Evolutionary conservation across 1,139 yeast genomes (phyloP).

Genomic region (Debaryomyces udenii): DNA sequence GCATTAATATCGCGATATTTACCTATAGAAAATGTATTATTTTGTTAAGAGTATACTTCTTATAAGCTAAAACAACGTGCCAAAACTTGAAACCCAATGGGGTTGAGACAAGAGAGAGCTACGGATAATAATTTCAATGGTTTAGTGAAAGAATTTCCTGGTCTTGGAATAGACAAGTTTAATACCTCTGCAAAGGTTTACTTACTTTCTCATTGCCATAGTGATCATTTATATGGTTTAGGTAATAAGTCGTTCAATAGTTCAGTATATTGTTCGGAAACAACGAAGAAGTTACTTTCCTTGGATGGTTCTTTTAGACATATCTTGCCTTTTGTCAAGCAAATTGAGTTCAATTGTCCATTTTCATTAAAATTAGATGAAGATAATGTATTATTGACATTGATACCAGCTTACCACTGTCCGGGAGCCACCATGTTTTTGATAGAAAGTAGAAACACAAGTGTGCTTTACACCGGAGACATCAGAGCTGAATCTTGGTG

Average conservation of each 20-base stretch:
- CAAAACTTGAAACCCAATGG: not conserved
- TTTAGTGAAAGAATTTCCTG: constrained; percentile 36
- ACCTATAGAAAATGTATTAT: not conserved
- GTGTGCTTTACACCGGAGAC: constrained; percentile 62
- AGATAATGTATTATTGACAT: constrained; percentile 23
- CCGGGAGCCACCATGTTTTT: constrained; percentile 65
- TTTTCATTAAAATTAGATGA: constrained; percentile 20
- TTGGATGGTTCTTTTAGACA: constrained; percentile 27
- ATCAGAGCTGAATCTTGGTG: constrained; percentile 62
- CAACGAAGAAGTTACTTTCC: constrained; percentile 43
- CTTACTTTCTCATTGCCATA: constrained; percentile 58
- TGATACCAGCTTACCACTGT: constrained; percentile 57
- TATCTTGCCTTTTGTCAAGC: constrained; percentile 24
- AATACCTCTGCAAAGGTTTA: constrained; percentile 28
- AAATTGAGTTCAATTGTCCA: constrained; percentile 30
- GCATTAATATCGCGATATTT: constrained; percentile 1
- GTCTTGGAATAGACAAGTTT: constrained; percentile 48
- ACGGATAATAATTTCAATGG: constrained; percentile 32
- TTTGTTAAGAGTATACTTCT: not conserved
- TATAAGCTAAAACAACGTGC: no score
- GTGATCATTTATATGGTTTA: constrained; percentile 60
- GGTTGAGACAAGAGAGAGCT: not conserved
- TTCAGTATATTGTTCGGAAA: constrained; percentile 51
- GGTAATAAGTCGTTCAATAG: constrained; percentile 40
- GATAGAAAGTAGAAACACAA: constrained; percentile 34